phyloP scores from a whole-genome alignment of 805 yeast species.

The Ascoidea rubescens region DNA sequence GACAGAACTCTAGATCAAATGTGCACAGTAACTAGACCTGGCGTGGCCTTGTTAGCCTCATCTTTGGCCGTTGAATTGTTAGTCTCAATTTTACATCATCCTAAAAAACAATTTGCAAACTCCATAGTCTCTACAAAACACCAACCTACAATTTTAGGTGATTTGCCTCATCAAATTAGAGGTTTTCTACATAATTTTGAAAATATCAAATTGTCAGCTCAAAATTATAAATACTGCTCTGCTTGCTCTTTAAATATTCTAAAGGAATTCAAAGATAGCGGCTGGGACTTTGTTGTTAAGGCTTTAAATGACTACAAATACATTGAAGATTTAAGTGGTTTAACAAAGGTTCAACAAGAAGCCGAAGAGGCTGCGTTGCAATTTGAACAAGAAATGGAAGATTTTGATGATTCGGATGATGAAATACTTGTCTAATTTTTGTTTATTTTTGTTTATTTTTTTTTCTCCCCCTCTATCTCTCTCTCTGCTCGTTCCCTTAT shows the following conservation, averaged over 20 bases:
- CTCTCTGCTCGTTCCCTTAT: no score
- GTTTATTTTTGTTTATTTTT: no score
- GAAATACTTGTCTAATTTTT: no score
- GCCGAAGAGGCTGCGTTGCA: conserved; percentile 41
- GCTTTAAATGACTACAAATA: conserved; percentile 57
- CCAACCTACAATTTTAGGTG: conserved; percentile 39
- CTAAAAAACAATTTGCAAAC: conserved; percentile 30
- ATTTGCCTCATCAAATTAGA: conserved; percentile 78
- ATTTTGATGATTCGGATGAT: not conserved
- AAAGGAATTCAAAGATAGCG: conserved; percentile 30
- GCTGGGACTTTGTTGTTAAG: conserved; percentile 70
- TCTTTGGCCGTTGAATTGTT: conserved; percentile 76
- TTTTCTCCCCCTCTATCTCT: no score
- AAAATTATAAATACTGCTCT: conserved; percentile 67
- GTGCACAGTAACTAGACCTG: conserved; percentile 98
- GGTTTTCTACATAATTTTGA: conserved; percentile 66
- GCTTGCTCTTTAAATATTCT: conserved; percentile 66
- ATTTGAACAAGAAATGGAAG: conserved; percentile 6
- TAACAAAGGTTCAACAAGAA: conserved; percentile 53
- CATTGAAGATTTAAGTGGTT: conserved; percentile 70
- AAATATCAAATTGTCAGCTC: conserved; percentile 52
- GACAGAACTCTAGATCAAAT: conserved; percentile 90
- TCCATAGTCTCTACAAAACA: conserved; percentile 10
- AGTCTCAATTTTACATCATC: conserved; percentile 62
- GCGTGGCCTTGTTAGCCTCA: conserved; percentile 81